Conservation (phyloP, 208 protist genomes). For the Angomonas desouzai region DNA sequence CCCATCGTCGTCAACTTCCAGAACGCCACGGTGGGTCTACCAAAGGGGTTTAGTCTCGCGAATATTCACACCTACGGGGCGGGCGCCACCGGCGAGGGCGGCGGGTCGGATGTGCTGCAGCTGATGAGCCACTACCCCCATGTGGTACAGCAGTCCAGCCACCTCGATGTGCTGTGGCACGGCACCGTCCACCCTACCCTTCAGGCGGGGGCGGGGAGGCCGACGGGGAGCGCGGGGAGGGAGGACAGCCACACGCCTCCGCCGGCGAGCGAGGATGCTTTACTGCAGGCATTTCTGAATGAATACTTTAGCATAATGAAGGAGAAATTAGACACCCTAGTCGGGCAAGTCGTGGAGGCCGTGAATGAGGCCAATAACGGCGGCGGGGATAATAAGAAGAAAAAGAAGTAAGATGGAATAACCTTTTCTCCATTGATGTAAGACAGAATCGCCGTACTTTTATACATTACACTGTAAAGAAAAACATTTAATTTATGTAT, state of each 20-base stretch:
- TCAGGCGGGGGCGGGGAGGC: neutral
- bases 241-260: neutral
- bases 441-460: no score
- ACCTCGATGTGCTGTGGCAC: slow-evolving; percentile 11
- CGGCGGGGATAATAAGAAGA: neutral
- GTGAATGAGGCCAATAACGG: neutral
- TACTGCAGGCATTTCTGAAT: slow-evolving; percentile 10
- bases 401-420: slow-evolving; percentile 8
- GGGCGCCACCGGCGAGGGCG: neutral
- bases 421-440: neutral
- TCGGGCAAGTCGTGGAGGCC: neutral
- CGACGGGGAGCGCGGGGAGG: no score
- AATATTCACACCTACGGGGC: slow-evolving; percentile 6
- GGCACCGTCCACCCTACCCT: neutral
- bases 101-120: slow-evolving; percentile 7
- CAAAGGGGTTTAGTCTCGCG: neutral
- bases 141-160: slow-evolving; percentile 1
- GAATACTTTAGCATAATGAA: slow-evolving; percentile 11
- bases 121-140: neutral
- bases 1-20: slow-evolving; percentile 11
- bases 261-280: neutral
- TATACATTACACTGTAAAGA: no score
- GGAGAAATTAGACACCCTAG: slow-evolving; percentile 6
- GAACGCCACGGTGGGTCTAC: neutral
- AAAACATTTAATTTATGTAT: no score